Percentiles rank a stretch among this genome's conserved stretches.
Conservation (phyloP, 208 protist genomes). For the Leishmania mexicana region DNA sequence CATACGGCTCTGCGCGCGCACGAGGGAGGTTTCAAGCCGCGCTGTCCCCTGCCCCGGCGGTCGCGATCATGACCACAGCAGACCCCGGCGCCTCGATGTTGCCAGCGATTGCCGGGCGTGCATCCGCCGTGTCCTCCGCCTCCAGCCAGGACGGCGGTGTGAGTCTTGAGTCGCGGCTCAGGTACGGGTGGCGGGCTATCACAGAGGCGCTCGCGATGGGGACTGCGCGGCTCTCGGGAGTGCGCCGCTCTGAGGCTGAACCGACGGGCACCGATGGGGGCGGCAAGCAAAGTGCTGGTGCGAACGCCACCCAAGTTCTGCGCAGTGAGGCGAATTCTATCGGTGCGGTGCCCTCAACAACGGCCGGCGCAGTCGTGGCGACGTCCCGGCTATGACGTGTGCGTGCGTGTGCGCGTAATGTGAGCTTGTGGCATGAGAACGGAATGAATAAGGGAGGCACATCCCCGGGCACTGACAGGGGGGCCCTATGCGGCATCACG, state of each 20-base stretch:
- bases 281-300: conserved; percentile 2
- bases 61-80: background rate
- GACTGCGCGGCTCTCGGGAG: conserved; percentile 6
- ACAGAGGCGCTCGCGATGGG: background rate
- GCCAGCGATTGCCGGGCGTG: background rate
- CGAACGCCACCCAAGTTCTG: conserved; percentile 20
- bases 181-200: conserved; percentile 12
- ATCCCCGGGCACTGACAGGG: too few relatives aligned
- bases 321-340: conserved; percentile 3
- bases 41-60: conserved; percentile 10
- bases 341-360: background rate
- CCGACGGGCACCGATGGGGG: background rate
- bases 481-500: background rate
- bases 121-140: conserved; percentile 6
- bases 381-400: conserved; percentile 9
- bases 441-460: background rate
- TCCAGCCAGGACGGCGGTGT: conserved; percentile 25
- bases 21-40: conserved; percentile 9
- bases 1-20: background rate
- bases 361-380: background rate
- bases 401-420: background rate
- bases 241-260: conserved; percentile 1
- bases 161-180: conserved; percentile 29
- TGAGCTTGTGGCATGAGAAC: background rate
- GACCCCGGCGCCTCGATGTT: conserved; percentile 5